Evolutionary conservation across 1,139 yeast species (phyloP).

Genomic region (Taphrina wiesneri): DNA sequence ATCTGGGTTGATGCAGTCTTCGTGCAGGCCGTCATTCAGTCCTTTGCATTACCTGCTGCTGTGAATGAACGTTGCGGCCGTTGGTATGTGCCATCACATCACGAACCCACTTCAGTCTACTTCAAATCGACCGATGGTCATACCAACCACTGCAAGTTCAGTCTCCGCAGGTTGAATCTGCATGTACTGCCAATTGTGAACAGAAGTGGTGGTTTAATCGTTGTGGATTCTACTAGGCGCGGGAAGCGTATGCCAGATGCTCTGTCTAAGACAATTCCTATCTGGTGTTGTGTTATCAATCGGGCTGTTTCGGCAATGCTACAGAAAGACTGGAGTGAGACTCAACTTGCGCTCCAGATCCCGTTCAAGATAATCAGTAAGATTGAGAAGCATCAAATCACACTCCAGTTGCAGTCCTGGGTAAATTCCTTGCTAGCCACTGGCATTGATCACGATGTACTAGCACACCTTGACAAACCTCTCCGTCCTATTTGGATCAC

Average conservation of each 20-base stretch:
- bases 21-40: slow-evolving; percentile 46
- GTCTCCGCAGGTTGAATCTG: slow-evolving; percentile 68
- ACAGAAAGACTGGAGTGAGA: slow-evolving; percentile 40
- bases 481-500: slow-evolving; percentile 71
- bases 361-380: slow-evolving; percentile 60
- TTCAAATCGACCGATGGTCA: slow-evolving; percentile 94
- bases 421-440: slow-evolving; percentile 51
- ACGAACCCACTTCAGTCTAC: slow-evolving; percentile 56
- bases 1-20: slow-evolving; percentile 62
- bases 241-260: slow-evolving; percentile 89
- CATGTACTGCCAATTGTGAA: slow-evolving; percentile 60
- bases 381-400: slow-evolving; percentile 61
- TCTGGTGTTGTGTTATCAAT: slow-evolving; percentile 85
- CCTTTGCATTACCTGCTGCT: slow-evolving; percentile 48
- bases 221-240: slow-evolving; percentile 83
- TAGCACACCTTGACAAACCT: slow-evolving; percentile 51
- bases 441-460: slow-evolving; percentile 48
- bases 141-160: slow-evolving; percentile 74
- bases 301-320: slow-evolving; percentile 48
- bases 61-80: slow-evolving; percentile 87
- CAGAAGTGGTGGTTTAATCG: slow-evolving; percentile 53
- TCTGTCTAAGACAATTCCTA: slow-evolving; percentile 78
- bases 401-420: slow-evolving; percentile 54
- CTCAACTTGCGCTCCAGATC: slow-evolving; percentile 48
- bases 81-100: slow-evolving; percentile 67